phyloP scores from a whole-genome alignment of 2,329 filamentous ascomycete genomes.

The Colletotrichum tamarilloi region DNA sequence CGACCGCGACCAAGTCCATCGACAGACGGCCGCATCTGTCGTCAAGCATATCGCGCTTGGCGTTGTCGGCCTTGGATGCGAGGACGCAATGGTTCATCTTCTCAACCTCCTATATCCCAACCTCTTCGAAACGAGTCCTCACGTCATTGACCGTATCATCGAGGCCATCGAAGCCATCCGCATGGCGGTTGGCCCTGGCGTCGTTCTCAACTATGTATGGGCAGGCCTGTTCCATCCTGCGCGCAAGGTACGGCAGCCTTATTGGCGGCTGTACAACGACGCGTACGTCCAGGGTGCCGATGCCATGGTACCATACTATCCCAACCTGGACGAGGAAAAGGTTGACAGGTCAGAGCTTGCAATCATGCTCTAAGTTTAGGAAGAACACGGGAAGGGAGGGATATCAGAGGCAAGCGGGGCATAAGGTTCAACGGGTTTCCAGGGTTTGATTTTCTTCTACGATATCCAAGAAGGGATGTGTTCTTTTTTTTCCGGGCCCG shows the following conservation, averaged over 20 bases:
- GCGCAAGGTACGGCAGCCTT: conserved; percentile 91
- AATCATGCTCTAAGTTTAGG: conserved; percentile 75
- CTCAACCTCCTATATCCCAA: conserved; percentile 97
- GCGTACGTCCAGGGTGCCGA: conserved; percentile 95
- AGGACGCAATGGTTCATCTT: conserved; percentile 98
- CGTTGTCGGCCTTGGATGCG: conserved; percentile 96
- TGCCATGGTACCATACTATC: conserved; percentile 96
- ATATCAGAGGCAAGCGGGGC: background rate
- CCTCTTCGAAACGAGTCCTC: conserved; percentile 95
- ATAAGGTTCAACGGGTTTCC: conserved; percentile 6
- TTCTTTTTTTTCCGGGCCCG: background rate
- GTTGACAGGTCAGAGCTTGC: conserved; percentile 83
- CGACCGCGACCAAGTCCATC: conserved; percentile 96
- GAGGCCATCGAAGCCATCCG: conserved; percentile 97
- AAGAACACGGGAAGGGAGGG: background rate
- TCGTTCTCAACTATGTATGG: conserved; percentile 98
- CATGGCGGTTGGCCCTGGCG: conserved; percentile 89
- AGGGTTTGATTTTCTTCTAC: background rate
- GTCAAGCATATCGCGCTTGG: conserved; percentile 98
- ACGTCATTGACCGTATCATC: conserved; percentile 98
- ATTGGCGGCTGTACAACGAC: conserved; percentile 97
- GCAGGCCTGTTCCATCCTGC: conserved; percentile 97
- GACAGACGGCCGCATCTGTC: conserved; percentile 94
- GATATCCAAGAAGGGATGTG: conserved; percentile 16
- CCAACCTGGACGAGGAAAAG: conserved; percentile 83